A percentile compares a stretch with the other conserved stretches of the same genome.
Conservation (phyloP, 495 filamentous ascomycete genomes). For the Emericellopsis terricola region DNA sequence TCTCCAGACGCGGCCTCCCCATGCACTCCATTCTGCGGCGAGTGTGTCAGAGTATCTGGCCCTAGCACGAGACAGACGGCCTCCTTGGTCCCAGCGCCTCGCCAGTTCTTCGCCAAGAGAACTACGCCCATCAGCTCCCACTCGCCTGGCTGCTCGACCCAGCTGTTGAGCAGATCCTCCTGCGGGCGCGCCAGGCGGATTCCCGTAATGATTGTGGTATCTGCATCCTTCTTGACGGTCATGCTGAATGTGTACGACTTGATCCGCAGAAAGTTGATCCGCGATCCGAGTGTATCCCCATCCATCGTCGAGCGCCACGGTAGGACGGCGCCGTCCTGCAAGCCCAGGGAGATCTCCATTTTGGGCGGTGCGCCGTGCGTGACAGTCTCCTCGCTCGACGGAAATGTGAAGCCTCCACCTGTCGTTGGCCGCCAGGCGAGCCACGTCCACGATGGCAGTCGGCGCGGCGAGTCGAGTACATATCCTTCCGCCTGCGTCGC, state of each 20-base stretch:
- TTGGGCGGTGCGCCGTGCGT: neutral
- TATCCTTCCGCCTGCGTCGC: no score
- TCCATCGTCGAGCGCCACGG: constrained; percentile 1
- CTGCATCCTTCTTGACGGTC: neutral
- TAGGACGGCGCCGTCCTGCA: constrained; percentile 1
- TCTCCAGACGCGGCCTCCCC: no score
- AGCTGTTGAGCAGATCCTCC: no score
- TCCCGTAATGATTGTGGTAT: no score
- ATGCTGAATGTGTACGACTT: constrained; percentile 1
- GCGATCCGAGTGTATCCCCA: constrained; percentile 1
- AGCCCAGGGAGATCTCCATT: constrained; percentile 2
- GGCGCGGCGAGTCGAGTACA: neutral
- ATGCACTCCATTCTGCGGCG: no score
- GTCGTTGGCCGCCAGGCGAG: constrained; percentile 1
- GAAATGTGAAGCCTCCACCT: no score
- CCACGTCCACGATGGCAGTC: constrained; percentile 1
- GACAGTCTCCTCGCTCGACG: no score
- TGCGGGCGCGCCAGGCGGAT: no score
- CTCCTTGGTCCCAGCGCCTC: neutral
- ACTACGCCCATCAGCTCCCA: constrained; percentile 1
- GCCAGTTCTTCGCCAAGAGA: neutral
- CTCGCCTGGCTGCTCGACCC: neutral
- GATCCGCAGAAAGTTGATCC: constrained; percentile 1
- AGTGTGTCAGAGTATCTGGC: no score
- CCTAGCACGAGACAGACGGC: neutral